A percentile compares a stretch with the other conserved stretches of the same genome.
Conservation (phyloP, 805 yeast species). For the Metschnikowia continentalis region DNA sequence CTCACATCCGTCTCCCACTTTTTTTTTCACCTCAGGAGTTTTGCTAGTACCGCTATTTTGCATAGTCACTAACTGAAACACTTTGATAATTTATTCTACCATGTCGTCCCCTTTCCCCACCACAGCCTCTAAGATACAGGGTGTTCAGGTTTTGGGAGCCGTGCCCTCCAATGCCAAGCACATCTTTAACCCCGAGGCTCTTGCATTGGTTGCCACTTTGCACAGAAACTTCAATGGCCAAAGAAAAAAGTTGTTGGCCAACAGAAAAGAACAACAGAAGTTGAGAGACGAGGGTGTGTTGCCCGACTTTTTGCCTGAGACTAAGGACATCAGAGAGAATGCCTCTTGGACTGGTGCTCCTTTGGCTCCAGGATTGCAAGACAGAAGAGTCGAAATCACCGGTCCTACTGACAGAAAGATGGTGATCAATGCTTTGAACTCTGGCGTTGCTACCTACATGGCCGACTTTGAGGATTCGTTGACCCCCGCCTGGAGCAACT, state of each 20-base stretch:
- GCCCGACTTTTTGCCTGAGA: conserved; percentile 64
- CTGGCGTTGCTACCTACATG: conserved; percentile 78
- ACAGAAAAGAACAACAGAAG: conserved; percentile 59
- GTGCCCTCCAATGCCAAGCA: conserved; percentile 47
- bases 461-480: conserved; percentile 83
- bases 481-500: conserved; percentile 79
- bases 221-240: conserved; percentile 68
- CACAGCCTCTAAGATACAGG: conserved; percentile 41
- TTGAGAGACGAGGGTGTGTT: conserved; percentile 58
- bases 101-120: conserved; percentile 42
- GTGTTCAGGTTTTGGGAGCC: conserved; percentile 54
- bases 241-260: conserved; percentile 54
- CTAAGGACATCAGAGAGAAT: conserved; percentile 65
- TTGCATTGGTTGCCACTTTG: conserved; percentile 65
- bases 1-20: not conserved
- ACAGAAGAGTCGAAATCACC: conserved; percentile 77
- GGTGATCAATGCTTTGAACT: conserved; percentile 78
- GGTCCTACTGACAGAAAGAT: conserved; percentile 84
- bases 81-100: not conserved
- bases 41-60: not conserved
- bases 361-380: conserved; percentile 66
- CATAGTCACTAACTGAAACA: not conserved
- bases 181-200: conserved; percentile 57
- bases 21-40: conserved; percentile 1
- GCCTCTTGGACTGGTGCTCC: conserved; percentile 74